Conservation (phyloP, 208 protist genomes). For the Trypanosoma mega region DNA sequence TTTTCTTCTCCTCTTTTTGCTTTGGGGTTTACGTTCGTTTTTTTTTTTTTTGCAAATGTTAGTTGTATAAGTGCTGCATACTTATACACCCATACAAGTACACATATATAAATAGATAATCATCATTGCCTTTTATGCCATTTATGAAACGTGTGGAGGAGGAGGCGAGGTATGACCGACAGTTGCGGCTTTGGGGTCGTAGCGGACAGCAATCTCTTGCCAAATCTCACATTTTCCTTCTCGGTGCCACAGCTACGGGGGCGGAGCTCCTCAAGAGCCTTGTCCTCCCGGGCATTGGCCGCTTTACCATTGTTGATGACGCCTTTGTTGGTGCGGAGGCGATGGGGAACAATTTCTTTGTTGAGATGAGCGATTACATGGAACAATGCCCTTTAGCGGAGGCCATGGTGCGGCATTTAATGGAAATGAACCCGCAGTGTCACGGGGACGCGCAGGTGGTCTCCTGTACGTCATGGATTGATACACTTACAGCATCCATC, state of each 20-base stretch:
- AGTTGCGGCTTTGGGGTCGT: constrained; percentile 93
- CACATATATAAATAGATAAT: constrained; percentile 7
- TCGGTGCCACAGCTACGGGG: constrained; percentile 91
- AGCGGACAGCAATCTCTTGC: constrained; percentile 91
- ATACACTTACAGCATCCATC: constrained; percentile 24
- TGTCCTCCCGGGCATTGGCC: constrained; percentile 92
- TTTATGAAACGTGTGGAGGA: constrained; percentile 23
- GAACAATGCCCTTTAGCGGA: constrained; percentile 72
- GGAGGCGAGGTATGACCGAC: constrained; percentile 88
- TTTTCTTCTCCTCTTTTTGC: constrained; percentile 7
- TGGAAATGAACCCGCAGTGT: constrained; percentile 86
- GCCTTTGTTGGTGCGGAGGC: constrained; percentile 63
- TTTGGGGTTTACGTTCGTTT: neutral
- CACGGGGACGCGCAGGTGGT: constrained; percentile 34
- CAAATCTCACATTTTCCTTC: constrained; percentile 79
- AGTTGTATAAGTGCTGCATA: neutral
- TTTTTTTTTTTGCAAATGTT: neutral
- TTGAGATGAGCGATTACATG: constrained; percentile 33
- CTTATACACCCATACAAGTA: constrained; percentile 18
- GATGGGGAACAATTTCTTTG: constrained; percentile 97
- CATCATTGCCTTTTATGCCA: neutral
- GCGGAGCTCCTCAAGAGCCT: constrained; percentile 96
- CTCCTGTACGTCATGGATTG: constrained; percentile 39
- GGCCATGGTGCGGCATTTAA: constrained; percentile 64
- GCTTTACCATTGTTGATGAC: constrained; percentile 95